Evolutionary conservation across 208 protist species (phyloP).

Genomic region (Leishmania tarentolae): DNA sequence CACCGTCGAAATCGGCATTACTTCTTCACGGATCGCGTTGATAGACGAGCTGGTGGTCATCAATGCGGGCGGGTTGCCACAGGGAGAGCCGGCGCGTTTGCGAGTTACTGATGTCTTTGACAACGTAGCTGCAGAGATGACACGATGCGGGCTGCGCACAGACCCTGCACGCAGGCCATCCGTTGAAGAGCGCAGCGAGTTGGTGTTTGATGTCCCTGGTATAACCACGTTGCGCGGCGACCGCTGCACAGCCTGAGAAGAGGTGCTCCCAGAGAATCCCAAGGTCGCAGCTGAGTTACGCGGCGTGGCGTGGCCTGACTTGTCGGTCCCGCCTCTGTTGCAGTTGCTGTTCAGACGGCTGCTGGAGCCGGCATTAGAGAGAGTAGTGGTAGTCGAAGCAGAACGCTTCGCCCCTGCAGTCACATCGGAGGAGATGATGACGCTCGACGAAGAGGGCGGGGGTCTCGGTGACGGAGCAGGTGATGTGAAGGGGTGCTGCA

Average conservation of each 20-base stretch:
- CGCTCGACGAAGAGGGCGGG: background rate
- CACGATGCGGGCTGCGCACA: background rate
- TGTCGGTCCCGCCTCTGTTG: too few species aligned
- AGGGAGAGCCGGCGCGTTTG: slow-evolving; percentile 1
- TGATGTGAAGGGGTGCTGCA: background rate
- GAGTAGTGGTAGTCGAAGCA: background rate
- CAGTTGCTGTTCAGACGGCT: background rate
- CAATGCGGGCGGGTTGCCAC: background rate
- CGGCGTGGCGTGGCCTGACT: background rate
- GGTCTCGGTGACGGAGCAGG: background rate
- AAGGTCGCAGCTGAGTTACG: too few species aligned
- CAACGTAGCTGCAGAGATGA: background rate
- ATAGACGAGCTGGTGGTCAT: background rate
- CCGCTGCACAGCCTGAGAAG: background rate
- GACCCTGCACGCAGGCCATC: background rate
- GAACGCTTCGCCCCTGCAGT: background rate
- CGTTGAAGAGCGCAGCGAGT: background rate
- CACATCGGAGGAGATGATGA: too few species aligned
- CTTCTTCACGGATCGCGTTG: background rate
- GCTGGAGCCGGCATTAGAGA: background rate
- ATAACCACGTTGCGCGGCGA: background rate
- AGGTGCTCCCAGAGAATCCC: background rate
- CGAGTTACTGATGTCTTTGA: background rate
- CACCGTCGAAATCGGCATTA: background rate
- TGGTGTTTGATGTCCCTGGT: background rate